phyloP scores from a whole-genome alignment of 306 rosid genomes.

The Canavalia gladiata region DNA sequence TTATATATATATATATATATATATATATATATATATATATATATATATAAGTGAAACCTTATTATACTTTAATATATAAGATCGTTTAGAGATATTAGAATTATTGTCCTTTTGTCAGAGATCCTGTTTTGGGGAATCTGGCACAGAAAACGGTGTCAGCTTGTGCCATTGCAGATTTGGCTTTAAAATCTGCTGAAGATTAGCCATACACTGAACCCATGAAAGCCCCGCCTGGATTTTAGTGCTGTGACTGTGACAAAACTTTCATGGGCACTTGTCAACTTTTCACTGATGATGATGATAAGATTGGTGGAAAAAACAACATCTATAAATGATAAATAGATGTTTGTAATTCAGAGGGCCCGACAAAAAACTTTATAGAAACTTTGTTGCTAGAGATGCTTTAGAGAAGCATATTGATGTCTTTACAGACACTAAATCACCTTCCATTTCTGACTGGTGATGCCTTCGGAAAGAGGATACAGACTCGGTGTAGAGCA shows the following conservation, averaged over 20 bases:
- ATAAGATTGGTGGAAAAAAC: neutral
- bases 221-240: slow-evolving; percentile 39
- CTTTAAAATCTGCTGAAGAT: slow-evolving; percentile 2
- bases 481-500: slow-evolving; percentile 38
- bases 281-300: slow-evolving; percentile 31
- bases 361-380: neutral
- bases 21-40: too few relatives aligned
- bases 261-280: slow-evolving; percentile 34
- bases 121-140: slow-evolving; percentile 41
- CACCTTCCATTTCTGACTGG: slow-evolving; percentile 52
- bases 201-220: slow-evolving; percentile 24
- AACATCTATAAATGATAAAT: slow-evolving; percentile 8
- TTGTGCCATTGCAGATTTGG: slow-evolving; percentile 25
- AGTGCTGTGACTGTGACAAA: slow-evolving; percentile 40
- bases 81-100: slow-evolving; percentile 21
- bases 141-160: slow-evolving; percentile 13
- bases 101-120: slow-evolving; percentile 7
- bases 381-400: slow-evolving; percentile 22
- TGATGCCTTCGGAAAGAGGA: slow-evolving; percentile 44
- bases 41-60: neutral
- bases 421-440: slow-evolving; percentile 51
- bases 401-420: slow-evolving; percentile 54
- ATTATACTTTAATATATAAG: neutral
- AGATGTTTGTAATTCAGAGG: slow-evolving; percentile 16
- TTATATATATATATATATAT: too few relatives aligned